phyloP scores from a whole-genome alignment of 441 rosid species.

The Capsella rubella region DNA sequence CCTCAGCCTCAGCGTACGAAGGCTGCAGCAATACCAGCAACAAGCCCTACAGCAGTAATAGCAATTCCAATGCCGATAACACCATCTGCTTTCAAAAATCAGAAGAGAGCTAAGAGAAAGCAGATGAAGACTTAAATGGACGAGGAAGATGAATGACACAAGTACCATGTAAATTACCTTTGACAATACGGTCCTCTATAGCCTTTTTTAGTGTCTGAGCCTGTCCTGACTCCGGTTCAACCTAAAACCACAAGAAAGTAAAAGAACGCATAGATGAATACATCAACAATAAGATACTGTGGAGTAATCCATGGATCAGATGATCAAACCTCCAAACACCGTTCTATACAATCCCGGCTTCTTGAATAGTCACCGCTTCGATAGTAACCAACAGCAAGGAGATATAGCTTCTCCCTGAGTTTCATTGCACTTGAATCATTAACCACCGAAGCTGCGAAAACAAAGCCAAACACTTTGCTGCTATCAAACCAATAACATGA shows the following conservation, averaged over 20 bases:
- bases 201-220: constrained; percentile 62
- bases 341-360: constrained; percentile 72
- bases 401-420: constrained; percentile 74
- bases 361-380: constrained; percentile 64
- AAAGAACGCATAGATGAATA: constrained; percentile 1
- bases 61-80: constrained; percentile 78
- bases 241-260: constrained; percentile 43
- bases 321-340: constrained; percentile 58
- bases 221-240: constrained; percentile 76
- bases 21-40: constrained; percentile 73
- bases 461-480: constrained; percentile 5
- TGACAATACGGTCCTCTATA: constrained; percentile 66
- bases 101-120: constrained; percentile 1
- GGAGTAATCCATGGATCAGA: constrained; percentile 3
- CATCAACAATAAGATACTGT: constrained; percentile 8
- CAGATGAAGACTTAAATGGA: background rate
- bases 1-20: constrained; percentile 50
- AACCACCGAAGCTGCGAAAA: constrained; percentile 58
- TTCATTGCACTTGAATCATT: constrained; percentile 55
- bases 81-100: constrained; percentile 54
- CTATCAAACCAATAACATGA: constrained; percentile 11
- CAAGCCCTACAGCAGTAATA: constrained; percentile 65
- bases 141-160: background rate
- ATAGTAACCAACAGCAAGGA: constrained; percentile 72
- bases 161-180: constrained; percentile 50